phyloP scores from a whole-genome alignment of 2,329 filamentous ascomycete species.

The Aspergillus fijiensis region DNA sequence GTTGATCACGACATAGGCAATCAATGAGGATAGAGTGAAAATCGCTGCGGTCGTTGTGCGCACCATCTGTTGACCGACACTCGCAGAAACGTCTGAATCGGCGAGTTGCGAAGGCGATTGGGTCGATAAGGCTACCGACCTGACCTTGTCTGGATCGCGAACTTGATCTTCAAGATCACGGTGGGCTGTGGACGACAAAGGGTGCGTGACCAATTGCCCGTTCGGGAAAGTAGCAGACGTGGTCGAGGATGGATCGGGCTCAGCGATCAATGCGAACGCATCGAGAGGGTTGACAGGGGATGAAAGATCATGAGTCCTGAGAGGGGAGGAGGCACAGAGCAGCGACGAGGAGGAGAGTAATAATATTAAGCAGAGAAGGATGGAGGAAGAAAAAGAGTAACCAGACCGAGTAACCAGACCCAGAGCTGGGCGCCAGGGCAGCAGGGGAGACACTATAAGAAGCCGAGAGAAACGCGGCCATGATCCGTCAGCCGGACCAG shows the following conservation, averaged over 20 bases:
- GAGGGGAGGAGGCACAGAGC: constrained; percentile 2
- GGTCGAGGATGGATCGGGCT: constrained; percentile 12
- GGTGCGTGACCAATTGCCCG: constrained; percentile 10
- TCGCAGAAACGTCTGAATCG: constrained; percentile 13
- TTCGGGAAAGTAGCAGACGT: constrained; percentile 10
- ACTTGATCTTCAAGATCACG: neutral
- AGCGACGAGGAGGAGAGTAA: constrained; percentile 5
- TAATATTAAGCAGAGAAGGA: constrained; percentile 16
- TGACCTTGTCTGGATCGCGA: constrained; percentile 1
- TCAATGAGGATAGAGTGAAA: constrained; percentile 41
- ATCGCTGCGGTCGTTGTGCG: constrained; percentile 42
- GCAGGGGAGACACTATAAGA: constrained; percentile 24
- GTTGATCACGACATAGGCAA: constrained; percentile 45
- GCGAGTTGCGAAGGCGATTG: constrained; percentile 6
- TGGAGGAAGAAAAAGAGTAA: constrained; percentile 12
- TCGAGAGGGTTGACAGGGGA: constrained; percentile 8
- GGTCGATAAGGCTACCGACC: constrained; percentile 2
- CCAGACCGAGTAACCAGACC: constrained; percentile 14
- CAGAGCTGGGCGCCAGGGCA: constrained; percentile 7
- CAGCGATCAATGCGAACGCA: constrained; percentile 16
- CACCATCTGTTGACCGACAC: constrained; percentile 40
- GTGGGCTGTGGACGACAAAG: neutral
- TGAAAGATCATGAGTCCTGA: constrained; percentile 1
- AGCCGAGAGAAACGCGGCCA: constrained; percentile 13
- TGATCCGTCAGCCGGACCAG: constrained; percentile 18